Evolutionary conservation across 805 yeast species (phyloP), one percentile per base, ranked within the genome.

Genomic region (Monosporozyma solicola): DNA sequence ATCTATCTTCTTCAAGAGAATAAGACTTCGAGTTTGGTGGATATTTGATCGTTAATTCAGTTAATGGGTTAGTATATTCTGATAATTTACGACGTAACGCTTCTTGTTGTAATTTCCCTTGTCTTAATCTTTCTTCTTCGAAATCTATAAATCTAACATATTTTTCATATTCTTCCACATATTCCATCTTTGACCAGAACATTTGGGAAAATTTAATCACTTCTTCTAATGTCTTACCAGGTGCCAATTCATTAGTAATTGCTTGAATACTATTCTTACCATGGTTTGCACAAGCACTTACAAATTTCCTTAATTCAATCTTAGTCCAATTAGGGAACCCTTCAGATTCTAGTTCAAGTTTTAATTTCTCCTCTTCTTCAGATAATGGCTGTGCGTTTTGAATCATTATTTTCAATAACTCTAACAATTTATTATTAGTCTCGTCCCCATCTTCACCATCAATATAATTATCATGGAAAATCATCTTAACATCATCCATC

Each of bases 1-100:
- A 94, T 60, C 97, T 75, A 68, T 94, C 99, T 66, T 94, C 97
- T 56, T 87, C 96, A 49, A 87, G 95, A 32, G 87, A 80, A 69
- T 82, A 94, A 2, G 85, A 78, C 61, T 84, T 81, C 2, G 85
- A 78, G 6, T 80, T 76, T 7, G 94, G 89, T 3, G 95, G 95
- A 57, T 76, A 79, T 57, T 81, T 80, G 54, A 92, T 75, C 20
- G 69, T 75, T 58, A 92, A 72, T 59, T 92, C 95, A 66, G 85
- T 87, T 57, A 92, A 72, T 11, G 99, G 99, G 57, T 82, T 83
- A 41, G 73, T 72, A 67, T 83, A 87, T 56, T 77, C 76, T 24
- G 85, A 77, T 32, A 94, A 71, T 67, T 92, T 91, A 55, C 85
- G 74, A 61, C 91, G 79, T 52, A 94, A 73, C 20, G 88, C 79